A percentile compares a stretch with the other conserved stretches of the same genome.
Evolutionary conservation across 257 asterid species (phyloP).

Genomic region (Parsonsia alboflavescens): DNA sequence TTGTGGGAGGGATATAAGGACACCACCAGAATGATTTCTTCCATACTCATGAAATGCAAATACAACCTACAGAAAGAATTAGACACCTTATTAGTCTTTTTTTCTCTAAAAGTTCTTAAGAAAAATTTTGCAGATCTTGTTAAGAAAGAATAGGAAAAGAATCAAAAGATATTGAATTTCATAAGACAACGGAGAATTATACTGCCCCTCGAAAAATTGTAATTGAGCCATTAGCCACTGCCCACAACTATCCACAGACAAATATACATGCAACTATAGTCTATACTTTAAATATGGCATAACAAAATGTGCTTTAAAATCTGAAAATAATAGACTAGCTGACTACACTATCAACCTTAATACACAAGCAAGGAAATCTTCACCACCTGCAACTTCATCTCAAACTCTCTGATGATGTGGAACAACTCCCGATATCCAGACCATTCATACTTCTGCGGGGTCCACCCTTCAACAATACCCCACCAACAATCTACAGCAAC

Average conservation of each 20-base stretch:
- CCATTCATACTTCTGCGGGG: slow-evolving; percentile 65
- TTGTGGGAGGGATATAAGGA: slow-evolving; percentile 59
- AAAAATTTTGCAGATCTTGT: neutral
- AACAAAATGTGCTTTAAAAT: neutral
- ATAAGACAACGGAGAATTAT: neutral
- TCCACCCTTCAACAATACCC: slow-evolving; percentile 71
- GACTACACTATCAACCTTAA: slow-evolving; percentile 3
- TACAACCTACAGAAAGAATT: slow-evolving; percentile 45
- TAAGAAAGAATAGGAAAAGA: neutral
- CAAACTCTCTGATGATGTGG: slow-evolving; percentile 49
- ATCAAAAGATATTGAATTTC: neutral
- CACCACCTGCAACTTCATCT: slow-evolving; percentile 64
- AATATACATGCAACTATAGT: neutral
- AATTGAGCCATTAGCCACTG: neutral
- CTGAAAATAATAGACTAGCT: neutral
- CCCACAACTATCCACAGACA: neutral
- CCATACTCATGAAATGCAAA: slow-evolving; percentile 72
- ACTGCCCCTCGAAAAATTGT: neutral
- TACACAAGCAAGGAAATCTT: slow-evolving; percentile 15
- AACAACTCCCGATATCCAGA: slow-evolving; percentile 61
- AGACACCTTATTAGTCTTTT: neutral
- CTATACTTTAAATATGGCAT: neutral
- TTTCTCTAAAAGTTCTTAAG: neutral
- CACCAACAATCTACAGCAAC: slow-evolving; percentile 68
- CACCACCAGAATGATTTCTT: slow-evolving; percentile 56